phyloP scores from a whole-genome alignment of 2,329 filamentous ascomycete genomes.

The Colletotrichum lupini region DNA sequence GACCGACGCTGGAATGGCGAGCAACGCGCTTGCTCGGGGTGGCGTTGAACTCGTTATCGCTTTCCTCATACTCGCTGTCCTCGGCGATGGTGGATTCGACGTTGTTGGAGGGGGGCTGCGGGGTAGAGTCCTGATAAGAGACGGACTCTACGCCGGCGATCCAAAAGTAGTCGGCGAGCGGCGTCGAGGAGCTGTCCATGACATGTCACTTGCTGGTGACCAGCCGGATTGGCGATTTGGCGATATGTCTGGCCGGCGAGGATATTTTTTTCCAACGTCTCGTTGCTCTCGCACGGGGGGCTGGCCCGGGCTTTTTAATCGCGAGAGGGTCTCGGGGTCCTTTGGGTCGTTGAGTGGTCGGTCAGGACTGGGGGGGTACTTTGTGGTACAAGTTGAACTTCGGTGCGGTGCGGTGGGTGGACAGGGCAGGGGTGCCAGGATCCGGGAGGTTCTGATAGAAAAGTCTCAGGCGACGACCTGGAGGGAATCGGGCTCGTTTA shows the following conservation, averaged over 20 bases:
- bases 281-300: slow-evolving; percentile 32
- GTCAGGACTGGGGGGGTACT: slow-evolving; percentile 30
- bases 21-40: slow-evolving; percentile 51
- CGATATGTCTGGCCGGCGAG: slow-evolving; percentile 31
- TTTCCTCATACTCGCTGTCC: slow-evolving; percentile 67
- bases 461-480: slow-evolving; percentile 33
- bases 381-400: neutral
- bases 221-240: slow-evolving; percentile 31
- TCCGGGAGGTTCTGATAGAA: slow-evolving; percentile 32
- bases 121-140: slow-evolving; percentile 67
- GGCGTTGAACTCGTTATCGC: slow-evolving; percentile 44
- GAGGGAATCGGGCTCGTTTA: slow-evolving; percentile 35
- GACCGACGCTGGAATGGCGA: slow-evolving; percentile 61
- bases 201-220: slow-evolving; percentile 51
- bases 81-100: slow-evolving; percentile 71
- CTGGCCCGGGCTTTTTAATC: slow-evolving; percentile 34
- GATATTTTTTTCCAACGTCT: slow-evolving; percentile 31
- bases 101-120: slow-evolving; percentile 50
- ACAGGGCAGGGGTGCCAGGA: slow-evolving; percentile 34
- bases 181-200: slow-evolving; percentile 72
- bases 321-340: slow-evolving; percentile 34
- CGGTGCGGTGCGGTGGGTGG: slow-evolving; percentile 25
- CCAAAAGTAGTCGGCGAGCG: slow-evolving; percentile 81
- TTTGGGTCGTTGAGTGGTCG: slow-evolving; percentile 33
- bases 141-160: slow-evolving; percentile 78